A percentile compares a stretch with the other conserved stretches of the same genome.
phyloP scores from a whole-genome alignment of 2,329 filamentous ascomycete species.

The Ceratocystis eucalypticola region DNA sequence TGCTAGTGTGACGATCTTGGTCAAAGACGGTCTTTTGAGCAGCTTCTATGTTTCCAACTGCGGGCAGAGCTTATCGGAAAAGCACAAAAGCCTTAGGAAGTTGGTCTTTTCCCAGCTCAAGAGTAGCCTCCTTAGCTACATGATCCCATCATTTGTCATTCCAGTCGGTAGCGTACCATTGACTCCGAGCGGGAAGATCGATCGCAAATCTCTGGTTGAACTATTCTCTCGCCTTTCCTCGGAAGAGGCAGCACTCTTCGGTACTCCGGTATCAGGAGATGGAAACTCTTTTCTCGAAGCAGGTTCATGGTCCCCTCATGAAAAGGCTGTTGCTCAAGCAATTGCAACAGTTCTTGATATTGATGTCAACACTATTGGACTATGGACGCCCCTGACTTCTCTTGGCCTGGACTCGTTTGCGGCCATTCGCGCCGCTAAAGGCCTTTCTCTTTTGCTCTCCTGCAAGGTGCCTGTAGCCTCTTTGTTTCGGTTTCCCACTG shows the following conservation, averaged over 20 bases:
- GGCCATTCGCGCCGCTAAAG: conserved; percentile 55
- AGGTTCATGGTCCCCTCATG: conserved; percentile 37
- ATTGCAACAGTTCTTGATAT: conserved; percentile 40
- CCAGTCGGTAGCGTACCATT: conserved; percentile 56
- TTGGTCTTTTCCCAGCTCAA: conserved; percentile 36
- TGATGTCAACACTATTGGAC: conserved; percentile 35
- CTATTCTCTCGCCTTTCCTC: conserved; percentile 29
- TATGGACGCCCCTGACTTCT: conserved; percentile 60
- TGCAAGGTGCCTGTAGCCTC: conserved; percentile 49
- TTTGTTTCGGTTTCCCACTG: conserved; percentile 53
- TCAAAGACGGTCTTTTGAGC: conserved; percentile 44
- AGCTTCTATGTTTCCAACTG: conserved; percentile 51
- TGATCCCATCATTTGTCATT: conserved; percentile 63
- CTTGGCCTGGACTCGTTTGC: conserved; percentile 74
- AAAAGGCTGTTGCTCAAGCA: conserved; percentile 41
- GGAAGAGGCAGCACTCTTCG: not conserved
- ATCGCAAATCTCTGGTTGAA: conserved; percentile 41
- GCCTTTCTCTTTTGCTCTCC: conserved; percentile 35
- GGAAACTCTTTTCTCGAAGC: not conserved
- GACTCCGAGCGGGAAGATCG: conserved; percentile 62
- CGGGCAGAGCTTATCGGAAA: not conserved
- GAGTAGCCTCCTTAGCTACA: conserved; percentile 53
- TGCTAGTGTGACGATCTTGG: conserved; percentile 52
- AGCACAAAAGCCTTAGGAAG: not conserved
- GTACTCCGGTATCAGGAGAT: not conserved